Evolutionary conservation across 1,284 basidiomycete genomes (phyloP).

Genomic region (Volvariella volvacea): DNA sequence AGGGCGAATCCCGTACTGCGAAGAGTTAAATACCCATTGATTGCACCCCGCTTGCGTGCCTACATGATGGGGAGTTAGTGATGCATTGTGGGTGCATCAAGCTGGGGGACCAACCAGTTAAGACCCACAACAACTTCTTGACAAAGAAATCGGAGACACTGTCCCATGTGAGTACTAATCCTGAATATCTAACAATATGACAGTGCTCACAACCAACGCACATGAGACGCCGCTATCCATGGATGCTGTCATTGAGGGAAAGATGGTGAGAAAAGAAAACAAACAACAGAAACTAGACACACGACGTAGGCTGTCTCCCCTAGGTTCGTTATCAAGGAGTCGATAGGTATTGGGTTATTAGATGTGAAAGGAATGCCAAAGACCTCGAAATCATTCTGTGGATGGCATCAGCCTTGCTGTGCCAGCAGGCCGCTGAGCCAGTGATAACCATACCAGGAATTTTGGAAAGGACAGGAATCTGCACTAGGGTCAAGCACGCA

Average conservation of each 20-base stretch:
- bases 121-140: constrained; percentile 53
- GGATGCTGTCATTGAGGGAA: constrained; percentile 30
- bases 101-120: constrained; percentile 42
- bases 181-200: neutral
- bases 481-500: neutral
- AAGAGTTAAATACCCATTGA: constrained; percentile 43
- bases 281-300: constrained; percentile 15
- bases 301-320: constrained; percentile 50
- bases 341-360: constrained; percentile 45
- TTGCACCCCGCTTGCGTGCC: constrained; percentile 55
- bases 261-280: neutral
- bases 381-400: constrained; percentile 56
- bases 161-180: neutral
- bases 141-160: constrained; percentile 58
- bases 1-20: neutral
- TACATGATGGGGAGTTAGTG: constrained; percentile 8
- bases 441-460: constrained; percentile 38
- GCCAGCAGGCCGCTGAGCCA: too few species aligned
- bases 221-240: constrained; percentile 48
- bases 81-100: neutral
- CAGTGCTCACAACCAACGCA: constrained; percentile 51
- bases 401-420: too few species aligned
- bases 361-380: constrained; percentile 41
- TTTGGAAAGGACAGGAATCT: constrained; percentile 59
- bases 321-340: constrained; percentile 52